These are phyloP conservation scores for Fusarium sp. DNA, from an alignment of 2,329 filamentous ascomycete genomes.

Conservation along the genomic window DNA sequence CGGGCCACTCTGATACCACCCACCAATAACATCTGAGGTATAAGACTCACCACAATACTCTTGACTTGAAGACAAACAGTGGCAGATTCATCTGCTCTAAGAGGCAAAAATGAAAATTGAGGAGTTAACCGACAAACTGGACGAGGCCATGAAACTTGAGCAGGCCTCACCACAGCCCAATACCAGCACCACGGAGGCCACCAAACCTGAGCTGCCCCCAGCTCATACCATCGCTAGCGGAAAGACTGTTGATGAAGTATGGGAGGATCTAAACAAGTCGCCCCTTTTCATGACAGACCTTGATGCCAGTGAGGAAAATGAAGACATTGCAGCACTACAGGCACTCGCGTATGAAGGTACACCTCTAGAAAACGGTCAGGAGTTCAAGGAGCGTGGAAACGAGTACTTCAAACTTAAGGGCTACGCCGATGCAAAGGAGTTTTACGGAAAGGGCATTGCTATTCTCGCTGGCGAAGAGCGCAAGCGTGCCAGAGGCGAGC, in stretches of 20 bases:
- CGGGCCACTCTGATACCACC: slow-evolving; percentile 12
- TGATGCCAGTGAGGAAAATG: slow-evolving; percentile 86
- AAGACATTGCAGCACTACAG: slow-evolving; percentile 84
- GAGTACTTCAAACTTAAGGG: slow-evolving; percentile 79
- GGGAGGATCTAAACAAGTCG: slow-evolving; percentile 66
- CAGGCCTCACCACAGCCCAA: neutral
- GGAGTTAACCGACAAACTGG: slow-evolving; percentile 55
- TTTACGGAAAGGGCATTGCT: slow-evolving; percentile 86
- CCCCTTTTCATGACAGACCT: slow-evolving; percentile 97
- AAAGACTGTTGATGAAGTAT: slow-evolving; percentile 65
- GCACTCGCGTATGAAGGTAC: slow-evolving; percentile 95
- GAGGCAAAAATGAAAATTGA: slow-evolving; percentile 51
- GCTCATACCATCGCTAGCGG: slow-evolving; percentile 50
- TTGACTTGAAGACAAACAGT: neutral
- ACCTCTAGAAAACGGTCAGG: slow-evolving; percentile 79
- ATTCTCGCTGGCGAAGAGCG: slow-evolving; percentile 73
- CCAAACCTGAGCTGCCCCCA: slow-evolving; percentile 58
- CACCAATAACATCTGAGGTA: slow-evolving; percentile 13
- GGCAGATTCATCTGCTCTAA: neutral
- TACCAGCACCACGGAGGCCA: slow-evolving; percentile 33
- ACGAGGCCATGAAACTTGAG: slow-evolving; percentile 44
- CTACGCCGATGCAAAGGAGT: slow-evolving; percentile 88
- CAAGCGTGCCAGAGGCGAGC: slow-evolving; percentile 56
- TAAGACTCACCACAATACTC: slow-evolving; percentile 7
- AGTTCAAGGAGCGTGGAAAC: slow-evolving; percentile 93